Evolutionary conservation across 1,284 basidiomycete genomes (phyloP), one percentile per base, ranked within the genome.

Genomic region (Neonothopanus nambi): DNA sequence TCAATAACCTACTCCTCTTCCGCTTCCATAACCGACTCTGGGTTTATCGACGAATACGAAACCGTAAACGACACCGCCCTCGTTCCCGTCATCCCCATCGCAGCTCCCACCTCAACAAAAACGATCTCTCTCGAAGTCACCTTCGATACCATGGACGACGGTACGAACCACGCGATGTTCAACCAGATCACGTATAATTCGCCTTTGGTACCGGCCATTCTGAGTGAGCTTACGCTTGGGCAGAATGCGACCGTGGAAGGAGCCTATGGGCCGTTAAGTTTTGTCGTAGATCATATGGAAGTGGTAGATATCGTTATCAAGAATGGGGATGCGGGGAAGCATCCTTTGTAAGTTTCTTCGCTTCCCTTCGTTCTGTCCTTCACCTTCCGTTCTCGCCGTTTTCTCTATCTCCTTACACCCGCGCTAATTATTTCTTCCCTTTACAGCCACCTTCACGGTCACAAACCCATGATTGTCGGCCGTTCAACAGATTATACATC

Each of bases 221-320:
- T 95, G 58, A 87, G 88, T n/a, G 80, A 75, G 53, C 71, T 93
- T 57, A 87, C 82, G 18, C 84, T 96, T 62, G 92, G 90, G 8
- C 60, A 72, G 20, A 89, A 93, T 66, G 86, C 92, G 5, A 83
- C 81, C n/a, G 70, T 74, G 18, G 68, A 71, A 30, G 66, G 65
- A n/a, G 85, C 91, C 9, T 98, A 97, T 69, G 94, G 95, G 11
- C 82, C 89, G 7, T 79, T 81, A 63, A 85, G 84, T 59, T 84
- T 89, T 63, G 76, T 95, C 7, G 67, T 95, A 26, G 74, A 91
- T 33, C 84, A 92, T 63, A 72, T 85, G 39, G 83, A 91, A 9
- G 86, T 90, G 3, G 73, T 98, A 45, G 86, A 97, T 67, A 76
- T 98, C 50, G 81, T 88, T 1, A 71, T 97, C 45, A 84, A 86